phyloP scores from a whole-genome alignment of 768 basidiomycete genomes.

The Sporobolomyces roseus region DNA sequence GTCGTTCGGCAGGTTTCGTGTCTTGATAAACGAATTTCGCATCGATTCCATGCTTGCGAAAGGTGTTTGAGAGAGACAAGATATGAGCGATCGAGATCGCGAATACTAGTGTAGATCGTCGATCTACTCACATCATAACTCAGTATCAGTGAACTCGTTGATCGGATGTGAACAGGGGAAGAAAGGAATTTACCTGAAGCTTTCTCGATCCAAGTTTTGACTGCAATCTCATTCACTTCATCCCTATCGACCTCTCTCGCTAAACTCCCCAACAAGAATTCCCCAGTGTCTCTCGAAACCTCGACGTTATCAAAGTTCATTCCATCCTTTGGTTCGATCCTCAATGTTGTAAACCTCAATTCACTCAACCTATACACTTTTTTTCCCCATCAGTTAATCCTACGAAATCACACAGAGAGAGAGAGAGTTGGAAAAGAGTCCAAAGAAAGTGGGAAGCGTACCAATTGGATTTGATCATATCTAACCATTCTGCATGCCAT shows the following conservation, averaged over 20 bases:
- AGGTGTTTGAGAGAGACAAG: constrained; percentile 64
- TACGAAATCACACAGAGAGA: neutral
- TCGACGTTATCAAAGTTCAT: constrained; percentile 67
- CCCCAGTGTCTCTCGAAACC: constrained; percentile 65
- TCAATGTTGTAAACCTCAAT: constrained; percentile 77
- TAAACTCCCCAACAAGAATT: constrained; percentile 74
- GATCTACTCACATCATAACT: constrained; percentile 45
- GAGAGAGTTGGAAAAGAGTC: neutral
- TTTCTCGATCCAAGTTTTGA: constrained; percentile 78
- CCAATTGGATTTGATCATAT: constrained; percentile 92
- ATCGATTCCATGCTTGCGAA: constrained; percentile 72
- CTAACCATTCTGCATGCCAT: constrained; percentile 81
- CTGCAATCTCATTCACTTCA: constrained; percentile 69
- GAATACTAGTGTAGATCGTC: constrained; percentile 84
- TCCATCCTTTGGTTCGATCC: constrained; percentile 53
- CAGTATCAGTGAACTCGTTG: neutral
- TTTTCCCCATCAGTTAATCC: neutral
- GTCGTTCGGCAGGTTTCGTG: constrained; percentile 64
- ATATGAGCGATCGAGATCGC: constrained; percentile 83
- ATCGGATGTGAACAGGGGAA: no score
- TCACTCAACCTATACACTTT: constrained; percentile 61
- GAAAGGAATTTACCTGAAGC: constrained; percentile 49
- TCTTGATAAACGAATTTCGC: constrained; percentile 72
- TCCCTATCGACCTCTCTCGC: constrained; percentile 76
- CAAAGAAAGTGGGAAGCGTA: constrained; percentile 41